These are phyloP conservation scores for Fusarium mangiferae DNA, from an alignment of 2,329 filamentous ascomycete genomes.

Conservation along the genomic window DNA sequence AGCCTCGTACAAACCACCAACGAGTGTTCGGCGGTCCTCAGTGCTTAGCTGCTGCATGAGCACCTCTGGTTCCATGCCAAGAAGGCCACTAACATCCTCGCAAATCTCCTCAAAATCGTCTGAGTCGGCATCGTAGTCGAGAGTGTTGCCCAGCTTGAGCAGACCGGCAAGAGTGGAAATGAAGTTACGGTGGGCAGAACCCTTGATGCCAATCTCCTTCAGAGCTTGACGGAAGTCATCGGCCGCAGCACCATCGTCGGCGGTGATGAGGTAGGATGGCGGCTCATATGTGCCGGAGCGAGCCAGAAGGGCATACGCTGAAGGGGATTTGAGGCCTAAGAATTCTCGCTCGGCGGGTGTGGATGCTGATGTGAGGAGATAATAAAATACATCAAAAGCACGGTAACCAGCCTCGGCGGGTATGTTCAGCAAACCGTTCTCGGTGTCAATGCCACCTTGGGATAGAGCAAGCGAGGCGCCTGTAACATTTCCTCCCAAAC, in stretches of 20 bases:
- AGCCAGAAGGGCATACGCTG: slow-evolving; percentile 80
- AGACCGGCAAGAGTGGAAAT: slow-evolving; percentile 88
- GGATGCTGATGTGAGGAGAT: slow-evolving; percentile 90
- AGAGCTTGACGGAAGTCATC: slow-evolving; percentile 91
- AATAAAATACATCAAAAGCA: slow-evolving; percentile 98
- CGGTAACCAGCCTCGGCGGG: slow-evolving; percentile 83
- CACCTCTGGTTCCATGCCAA: slow-evolving; percentile 88
- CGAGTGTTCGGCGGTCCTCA: slow-evolving; percentile 82
- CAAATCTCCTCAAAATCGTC: slow-evolving; percentile 87
- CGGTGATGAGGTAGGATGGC: slow-evolving; percentile 88
- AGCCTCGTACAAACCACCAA: slow-evolving; percentile 90
- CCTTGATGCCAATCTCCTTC: slow-evolving; percentile 94
- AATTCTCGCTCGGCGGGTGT: slow-evolving; percentile 91
- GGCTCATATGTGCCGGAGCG: slow-evolving; percentile 87
- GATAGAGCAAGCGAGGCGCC: slow-evolving; percentile 82
- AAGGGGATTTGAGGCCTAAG: slow-evolving; percentile 79
- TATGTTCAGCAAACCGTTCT: slow-evolving; percentile 81
- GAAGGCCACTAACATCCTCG: slow-evolving; percentile 86
- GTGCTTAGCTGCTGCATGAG: slow-evolving; percentile 83
- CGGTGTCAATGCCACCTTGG: slow-evolving; percentile 87
- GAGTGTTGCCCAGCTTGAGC: slow-evolving; percentile 89
- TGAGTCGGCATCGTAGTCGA: slow-evolving; percentile 85
- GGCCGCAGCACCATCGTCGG: slow-evolving; percentile 90
- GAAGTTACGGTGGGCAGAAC: slow-evolving; percentile 80
- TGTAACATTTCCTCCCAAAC: slow-evolving; percentile 80